Base-by-base conservation (phyloP, 305 asterid genomes). In the Nicotiana rustica region DNA sequence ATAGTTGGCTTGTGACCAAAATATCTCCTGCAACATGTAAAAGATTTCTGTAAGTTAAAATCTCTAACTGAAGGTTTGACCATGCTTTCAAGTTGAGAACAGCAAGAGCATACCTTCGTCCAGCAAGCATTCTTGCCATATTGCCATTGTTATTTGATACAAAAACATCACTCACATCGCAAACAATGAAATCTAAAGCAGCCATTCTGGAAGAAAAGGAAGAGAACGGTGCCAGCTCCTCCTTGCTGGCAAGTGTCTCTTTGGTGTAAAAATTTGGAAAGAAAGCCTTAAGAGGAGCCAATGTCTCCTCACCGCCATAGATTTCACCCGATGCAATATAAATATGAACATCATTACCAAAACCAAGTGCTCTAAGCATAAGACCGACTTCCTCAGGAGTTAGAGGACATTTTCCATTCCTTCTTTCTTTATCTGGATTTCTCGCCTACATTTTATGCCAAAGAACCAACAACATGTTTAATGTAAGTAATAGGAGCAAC, bases 81-180 rank as follows among this genome's bases (percentile, higher is more conserved):
- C 29, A 25, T 25, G 19, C 12, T 64, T 59, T 62, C 77, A 41
- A 52, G 68, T 55, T 9, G 79, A 75, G 29, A 35, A 8, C 47
- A 29, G 36, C n/a, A 49, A 65, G 13, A 15, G 0, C 35, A 0
- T 88, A 89, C 97, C 96, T 92, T 86, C 91, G 88, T 76, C 98
- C 96, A 5, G 97, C 92, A 18, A 94, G 92, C 67, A 94, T 91
- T 85, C 86, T 90, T n/a, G 97, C 98, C 98, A 94, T 92, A 87
- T 92, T 92, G 12, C 97, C 97, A 29, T 94, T 94, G 86, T 94
- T 92, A 83, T 94, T 94, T 79, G 96, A 84, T 41, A 92, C 92
- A 68, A 94, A 92, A 61, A 92, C 97, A 85, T 92, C 91, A 62
- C 96, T 92, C 84, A 89, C 92, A 82, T 94, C 96, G 55, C 93